Evolutionary conservation across 2,329 filamentous ascomycete species (phyloP).

Genomic region (Colletotrichum lupini): DNA sequence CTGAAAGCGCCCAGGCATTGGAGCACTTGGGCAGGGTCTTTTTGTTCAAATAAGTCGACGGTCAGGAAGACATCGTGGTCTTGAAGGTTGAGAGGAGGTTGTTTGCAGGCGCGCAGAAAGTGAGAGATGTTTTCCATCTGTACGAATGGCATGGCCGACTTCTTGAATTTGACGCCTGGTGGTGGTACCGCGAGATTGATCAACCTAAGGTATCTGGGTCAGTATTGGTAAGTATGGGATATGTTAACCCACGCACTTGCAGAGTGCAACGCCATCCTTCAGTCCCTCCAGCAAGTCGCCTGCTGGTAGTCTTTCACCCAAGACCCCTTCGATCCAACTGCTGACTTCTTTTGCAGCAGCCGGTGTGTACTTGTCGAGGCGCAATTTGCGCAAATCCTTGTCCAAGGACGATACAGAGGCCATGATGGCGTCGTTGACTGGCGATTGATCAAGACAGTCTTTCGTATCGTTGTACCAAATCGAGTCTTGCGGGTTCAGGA

Average conservation of each 20-base stretch:
- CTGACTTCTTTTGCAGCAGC: constrained; percentile 87
- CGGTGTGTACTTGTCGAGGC: constrained; percentile 92
- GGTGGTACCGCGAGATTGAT: constrained; percentile 82
- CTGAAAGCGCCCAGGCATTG: constrained; percentile 95
- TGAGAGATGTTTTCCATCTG: constrained; percentile 99
- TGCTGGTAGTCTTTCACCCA: constrained; percentile 78
- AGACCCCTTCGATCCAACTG: constrained; percentile 84
- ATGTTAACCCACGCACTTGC: constrained; percentile 73
- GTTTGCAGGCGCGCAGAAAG: constrained; percentile 89
- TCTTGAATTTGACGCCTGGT: constrained; percentile 88
- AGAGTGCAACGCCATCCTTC: constrained; percentile 91
- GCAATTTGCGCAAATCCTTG: constrained; percentile 93
- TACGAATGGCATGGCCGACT: constrained; percentile 95
- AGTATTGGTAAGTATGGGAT: constrained; percentile 29
- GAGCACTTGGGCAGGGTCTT: constrained; percentile 94
- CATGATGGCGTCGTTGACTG: constrained; percentile 63
- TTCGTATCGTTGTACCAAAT: not conserved
- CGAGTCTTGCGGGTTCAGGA: not conserved
- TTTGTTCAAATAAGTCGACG: constrained; percentile 94
- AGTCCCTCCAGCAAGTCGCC: constrained; percentile 86
- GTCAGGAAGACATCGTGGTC: constrained; percentile 97
- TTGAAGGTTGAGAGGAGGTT: constrained; percentile 85
- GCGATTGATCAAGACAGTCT: not conserved
- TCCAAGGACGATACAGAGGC: constrained; percentile 94
- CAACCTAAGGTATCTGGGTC: constrained; percentile 65